Evolutionary conservation across 2,329 filamentous ascomycete species (phyloP).

Genomic region (Fusarium proliferatum): DNA sequence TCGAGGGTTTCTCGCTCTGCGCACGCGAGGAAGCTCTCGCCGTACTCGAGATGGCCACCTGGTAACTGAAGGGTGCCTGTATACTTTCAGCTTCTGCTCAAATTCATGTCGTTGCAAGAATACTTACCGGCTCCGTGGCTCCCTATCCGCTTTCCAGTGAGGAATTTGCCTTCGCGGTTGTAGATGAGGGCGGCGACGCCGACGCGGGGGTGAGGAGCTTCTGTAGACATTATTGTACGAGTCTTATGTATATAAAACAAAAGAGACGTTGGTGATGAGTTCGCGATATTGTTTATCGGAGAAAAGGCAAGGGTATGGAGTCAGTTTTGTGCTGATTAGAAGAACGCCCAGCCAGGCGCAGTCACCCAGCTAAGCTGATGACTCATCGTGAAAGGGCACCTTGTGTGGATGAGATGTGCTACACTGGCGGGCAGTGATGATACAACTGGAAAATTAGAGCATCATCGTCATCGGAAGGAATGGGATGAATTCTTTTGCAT

Average conservation of each 20-base stretch:
- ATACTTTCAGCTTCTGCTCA: constrained; percentile 5
- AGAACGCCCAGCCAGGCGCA: constrained; percentile 15
- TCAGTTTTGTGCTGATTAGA: constrained; percentile 5
- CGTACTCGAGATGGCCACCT: constrained; percentile 79
- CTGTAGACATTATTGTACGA: constrained; percentile 18
- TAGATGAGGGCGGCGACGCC: constrained; percentile 62
- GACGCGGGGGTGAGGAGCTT: constrained; percentile 52
- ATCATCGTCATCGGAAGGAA: not conserved
- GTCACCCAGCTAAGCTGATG: constrained; percentile 5
- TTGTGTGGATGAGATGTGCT: not conserved
- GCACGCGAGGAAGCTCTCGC: constrained; percentile 71
- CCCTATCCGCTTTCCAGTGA: constrained; percentile 61
- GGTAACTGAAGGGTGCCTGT: constrained; percentile 73
- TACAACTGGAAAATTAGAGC: constrained; percentile 4
- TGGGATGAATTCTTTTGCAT: not conserved
- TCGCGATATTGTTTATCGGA: not conserved
- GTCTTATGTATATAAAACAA: not conserved
- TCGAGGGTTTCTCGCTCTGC: constrained; percentile 75
- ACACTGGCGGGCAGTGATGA: not conserved
- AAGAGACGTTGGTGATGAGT: too few relatives aligned
- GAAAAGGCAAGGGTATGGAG: not conserved
- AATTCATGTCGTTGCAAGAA: not conserved
- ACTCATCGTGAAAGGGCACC: constrained; percentile 14
- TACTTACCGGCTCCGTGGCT: constrained; percentile 61
- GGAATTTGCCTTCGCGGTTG: constrained; percentile 55